Conservation (phyloP, 495 filamentous ascomycete genomes). For the Chaetomium tenue region DNA sequence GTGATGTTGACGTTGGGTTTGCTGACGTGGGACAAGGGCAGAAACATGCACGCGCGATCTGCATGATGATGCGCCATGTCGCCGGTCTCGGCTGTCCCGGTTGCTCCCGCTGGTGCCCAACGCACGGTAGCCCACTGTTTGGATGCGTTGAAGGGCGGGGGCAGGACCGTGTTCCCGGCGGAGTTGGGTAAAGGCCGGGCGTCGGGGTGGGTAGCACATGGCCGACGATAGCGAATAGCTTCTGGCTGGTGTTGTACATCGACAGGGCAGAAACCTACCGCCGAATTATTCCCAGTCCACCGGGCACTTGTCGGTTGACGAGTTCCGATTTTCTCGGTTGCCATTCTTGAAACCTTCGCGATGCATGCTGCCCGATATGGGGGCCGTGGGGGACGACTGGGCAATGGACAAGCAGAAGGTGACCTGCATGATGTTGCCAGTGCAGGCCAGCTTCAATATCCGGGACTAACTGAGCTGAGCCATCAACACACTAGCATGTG, state of each 20-base stretch:
- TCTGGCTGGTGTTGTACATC: too few relatives aligned
- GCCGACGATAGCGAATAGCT: too few relatives aligned
- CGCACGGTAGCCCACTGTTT: not conserved
- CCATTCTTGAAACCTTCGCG: not conserved
- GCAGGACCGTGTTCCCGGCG: not conserved
- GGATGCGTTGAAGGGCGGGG: not conserved
- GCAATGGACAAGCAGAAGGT: not conserved
- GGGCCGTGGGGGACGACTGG: not conserved
- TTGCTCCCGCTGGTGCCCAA: not conserved
- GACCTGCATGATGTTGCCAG: constrained; percentile 6
- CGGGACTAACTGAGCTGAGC: too few relatives aligned
- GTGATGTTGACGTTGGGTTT: not conserved
- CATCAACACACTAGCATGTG: too few relatives aligned
- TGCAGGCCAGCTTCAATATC: not conserved
- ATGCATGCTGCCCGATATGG: not conserved
- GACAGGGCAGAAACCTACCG: too few relatives aligned
- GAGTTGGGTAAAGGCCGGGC: too few relatives aligned
- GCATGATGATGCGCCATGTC: not conserved
- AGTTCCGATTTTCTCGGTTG: too few relatives aligned
- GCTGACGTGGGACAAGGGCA: constrained; percentile 11
- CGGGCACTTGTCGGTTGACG: too few relatives aligned
- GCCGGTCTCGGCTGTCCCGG: constrained; percentile 2
- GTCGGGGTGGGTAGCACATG: too few relatives aligned
- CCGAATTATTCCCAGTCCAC: too few relatives aligned
- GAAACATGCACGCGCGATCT: constrained; percentile 5